These are phyloP conservation scores for Sporothrix pallida DNA, from an alignment of 2,329 filamentous ascomycete species.

Conservation along the genomic window DNA sequence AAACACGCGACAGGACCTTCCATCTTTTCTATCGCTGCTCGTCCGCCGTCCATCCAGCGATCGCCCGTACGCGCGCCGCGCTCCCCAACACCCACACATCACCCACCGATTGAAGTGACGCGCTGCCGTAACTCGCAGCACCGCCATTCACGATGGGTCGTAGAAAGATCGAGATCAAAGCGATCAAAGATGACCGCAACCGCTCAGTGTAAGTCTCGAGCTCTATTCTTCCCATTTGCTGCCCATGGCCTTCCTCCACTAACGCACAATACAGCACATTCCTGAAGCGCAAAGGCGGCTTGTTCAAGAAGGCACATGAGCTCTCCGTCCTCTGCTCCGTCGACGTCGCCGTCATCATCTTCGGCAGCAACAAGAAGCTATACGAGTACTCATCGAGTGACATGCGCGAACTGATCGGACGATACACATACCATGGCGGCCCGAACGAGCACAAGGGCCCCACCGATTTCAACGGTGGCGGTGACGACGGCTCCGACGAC, in stretches of 20 bases:
- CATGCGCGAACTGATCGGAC: conserved; percentile 85
- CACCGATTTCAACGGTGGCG: conserved; percentile 85
- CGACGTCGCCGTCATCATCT: conserved; percentile 98
- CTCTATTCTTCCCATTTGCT: not conserved
- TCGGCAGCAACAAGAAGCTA: conserved; percentile 97
- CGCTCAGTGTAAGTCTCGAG: conserved; percentile 83
- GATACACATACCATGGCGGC: conserved; percentile 91
- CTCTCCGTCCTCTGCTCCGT: conserved; percentile 97
- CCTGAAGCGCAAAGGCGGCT: conserved; percentile 94
- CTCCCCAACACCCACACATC: not conserved
- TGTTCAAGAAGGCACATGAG: conserved; percentile 99
- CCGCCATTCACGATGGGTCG: conserved; percentile 73
- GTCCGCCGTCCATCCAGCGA: conserved; percentile 17
- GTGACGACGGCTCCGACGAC: conserved; percentile 79
- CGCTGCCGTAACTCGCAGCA: conserved; percentile 27
- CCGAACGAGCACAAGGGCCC: conserved; percentile 97
- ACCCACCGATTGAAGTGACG: conserved; percentile 5
- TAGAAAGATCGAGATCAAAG: conserved; percentile 99
- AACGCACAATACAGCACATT: conserved; percentile 74
- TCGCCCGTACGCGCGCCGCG: conserved; percentile 2
- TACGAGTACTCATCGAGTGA: conserved; percentile 96
- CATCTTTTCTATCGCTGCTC: not conserved
- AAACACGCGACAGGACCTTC: not conserved
- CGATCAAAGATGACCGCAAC: conserved; percentile 98
- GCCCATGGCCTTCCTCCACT: conserved; percentile 16